Conservation (phyloP, 78 protist genomes). For the Dictyostelium brefeldianum region DNA sequence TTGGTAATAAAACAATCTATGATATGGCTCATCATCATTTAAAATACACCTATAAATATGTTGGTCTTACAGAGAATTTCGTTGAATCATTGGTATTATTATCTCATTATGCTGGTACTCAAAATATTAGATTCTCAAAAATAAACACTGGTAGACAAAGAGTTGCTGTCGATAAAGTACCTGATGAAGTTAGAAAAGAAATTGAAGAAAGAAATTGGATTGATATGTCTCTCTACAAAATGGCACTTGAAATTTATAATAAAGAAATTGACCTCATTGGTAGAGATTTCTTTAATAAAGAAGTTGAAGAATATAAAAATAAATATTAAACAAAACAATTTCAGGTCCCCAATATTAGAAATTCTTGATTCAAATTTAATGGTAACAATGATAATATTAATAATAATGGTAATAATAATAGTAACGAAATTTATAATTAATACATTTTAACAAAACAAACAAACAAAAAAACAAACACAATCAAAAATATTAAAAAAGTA, state of each 20-base stretch:
- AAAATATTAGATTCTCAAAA: constrained; percentile 4
- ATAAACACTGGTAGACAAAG: constrained; percentile 54
- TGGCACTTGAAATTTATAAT: constrained; percentile 37
- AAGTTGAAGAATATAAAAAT: background rate
- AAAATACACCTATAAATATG: constrained; percentile 38
- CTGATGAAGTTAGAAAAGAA: constrained; percentile 26
- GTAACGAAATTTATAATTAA: background rate
- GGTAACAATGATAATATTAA: no score
- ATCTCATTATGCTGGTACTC: constrained; percentile 50
- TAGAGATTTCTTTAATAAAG: constrained; percentile 27
- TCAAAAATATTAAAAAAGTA: background rate
- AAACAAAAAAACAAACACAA: background rate
- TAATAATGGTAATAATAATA: background rate
- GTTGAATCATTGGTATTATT: constrained; percentile 38
- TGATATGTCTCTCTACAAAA: constrained; percentile 34
- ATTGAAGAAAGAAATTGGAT: constrained; percentile 42
- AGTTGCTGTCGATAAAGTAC: constrained; percentile 5
- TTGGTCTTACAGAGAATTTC: constrained; percentile 60
- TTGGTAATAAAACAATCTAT: background rate
- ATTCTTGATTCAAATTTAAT: no score
- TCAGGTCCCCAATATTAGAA: background rate
- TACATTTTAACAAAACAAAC: background rate
- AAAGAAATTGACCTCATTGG: constrained; percentile 29
- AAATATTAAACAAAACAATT: background rate
- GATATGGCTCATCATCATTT: constrained; percentile 58